Percentiles rank a stretch among this genome's conserved stretches.
These are phyloP conservation scores for Penicillium fimorum DNA, from an alignment of 495 filamentous ascomycete species.

Conservation along the genomic window DNA sequence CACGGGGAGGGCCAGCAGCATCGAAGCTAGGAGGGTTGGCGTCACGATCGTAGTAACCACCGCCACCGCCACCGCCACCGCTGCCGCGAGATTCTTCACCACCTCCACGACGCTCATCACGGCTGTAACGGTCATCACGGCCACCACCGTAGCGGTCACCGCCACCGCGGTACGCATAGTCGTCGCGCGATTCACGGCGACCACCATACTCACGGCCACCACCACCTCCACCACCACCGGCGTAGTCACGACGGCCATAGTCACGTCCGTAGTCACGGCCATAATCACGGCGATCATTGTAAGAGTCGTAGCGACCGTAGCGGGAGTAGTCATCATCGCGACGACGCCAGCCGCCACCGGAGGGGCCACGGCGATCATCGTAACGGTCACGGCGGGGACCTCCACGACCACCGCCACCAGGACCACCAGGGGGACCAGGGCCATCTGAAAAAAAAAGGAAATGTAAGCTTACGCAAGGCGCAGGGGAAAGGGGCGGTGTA, in stretches of 20 bases:
- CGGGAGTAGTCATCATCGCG: slow-evolving; percentile 54
- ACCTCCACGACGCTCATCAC: slow-evolving; percentile 54
- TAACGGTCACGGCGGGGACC: slow-evolving; percentile 40
- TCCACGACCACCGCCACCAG: slow-evolving; percentile 10
- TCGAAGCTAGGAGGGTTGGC: slow-evolving; percentile 46
- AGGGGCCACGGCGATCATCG: slow-evolving; percentile 59
- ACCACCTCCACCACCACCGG: slow-evolving; percentile 45
- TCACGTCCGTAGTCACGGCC: slow-evolving; percentile 53
- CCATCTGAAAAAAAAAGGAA: slow-evolving; percentile 49
- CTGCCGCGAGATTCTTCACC: slow-evolving; percentile 38
- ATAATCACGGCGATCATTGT: slow-evolving; percentile 52
- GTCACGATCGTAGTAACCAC: slow-evolving; percentile 48
- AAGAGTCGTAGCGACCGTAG: slow-evolving; percentile 59
- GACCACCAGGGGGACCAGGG: slow-evolving; percentile 33
- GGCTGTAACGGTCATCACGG: slow-evolving; percentile 69
- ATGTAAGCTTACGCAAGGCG: slow-evolving; percentile 23
- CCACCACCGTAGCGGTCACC: slow-evolving; percentile 43
- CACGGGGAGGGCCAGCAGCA: slow-evolving; percentile 54
- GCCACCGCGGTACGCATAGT: slow-evolving; percentile 49
- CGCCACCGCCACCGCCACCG: slow-evolving; percentile 40
- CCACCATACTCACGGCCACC: slow-evolving; percentile 45
- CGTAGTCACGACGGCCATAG: slow-evolving; percentile 45
- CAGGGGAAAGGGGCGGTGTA: slow-evolving; percentile 5
- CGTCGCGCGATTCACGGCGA: slow-evolving; percentile 57
- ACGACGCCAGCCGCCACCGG: slow-evolving; percentile 49